Evolutionary conservation across 352 stramenopile genomes (phyloP).

Genomic region (Vaucheria bursata): DNA sequence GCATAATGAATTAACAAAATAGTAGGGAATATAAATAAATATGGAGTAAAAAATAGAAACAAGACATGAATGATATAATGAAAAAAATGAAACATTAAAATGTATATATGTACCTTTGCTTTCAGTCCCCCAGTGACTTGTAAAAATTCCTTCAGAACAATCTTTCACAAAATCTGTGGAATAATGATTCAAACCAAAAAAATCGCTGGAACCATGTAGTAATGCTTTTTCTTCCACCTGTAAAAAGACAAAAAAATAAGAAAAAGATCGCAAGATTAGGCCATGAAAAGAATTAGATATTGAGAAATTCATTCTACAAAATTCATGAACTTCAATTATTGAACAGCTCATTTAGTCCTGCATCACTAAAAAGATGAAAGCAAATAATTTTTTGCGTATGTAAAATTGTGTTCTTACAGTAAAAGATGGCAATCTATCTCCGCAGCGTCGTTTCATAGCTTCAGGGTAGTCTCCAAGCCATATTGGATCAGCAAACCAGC

Average conservation of each 20-base stretch:
- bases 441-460: constrained; percentile 71
- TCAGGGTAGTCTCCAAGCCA: constrained; percentile 75
- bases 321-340: too few relatives aligned
- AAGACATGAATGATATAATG: background rate
- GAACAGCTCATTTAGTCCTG: too few relatives aligned
- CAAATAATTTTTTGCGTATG: too few relatives aligned
- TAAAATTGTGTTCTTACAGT: too few relatives aligned
- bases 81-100: too few relatives aligned
- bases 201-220: constrained; percentile 73
- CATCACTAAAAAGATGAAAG: too few relatives aligned
- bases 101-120: too few relatives aligned
- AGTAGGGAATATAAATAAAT: constrained; percentile 1
- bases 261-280: too few relatives aligned
- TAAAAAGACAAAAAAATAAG: background rate
- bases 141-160: background rate
- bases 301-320: too few relatives aligned
- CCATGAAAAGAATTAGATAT: too few relatives aligned
- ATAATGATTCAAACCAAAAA: constrained; percentile 91
- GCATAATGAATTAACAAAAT: constrained; percentile 16
- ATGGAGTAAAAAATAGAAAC: background rate
- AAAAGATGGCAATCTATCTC: constrained; percentile 72
- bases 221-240: constrained; percentile 59
- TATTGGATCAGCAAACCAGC: constrained; percentile 74
- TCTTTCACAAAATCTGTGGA: constrained; percentile 53
- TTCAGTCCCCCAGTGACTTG: constrained; percentile 3